Conservation (phyloP, 2,329 filamentous ascomycete genomes). For the Clarireedia monteithiana region DNA sequence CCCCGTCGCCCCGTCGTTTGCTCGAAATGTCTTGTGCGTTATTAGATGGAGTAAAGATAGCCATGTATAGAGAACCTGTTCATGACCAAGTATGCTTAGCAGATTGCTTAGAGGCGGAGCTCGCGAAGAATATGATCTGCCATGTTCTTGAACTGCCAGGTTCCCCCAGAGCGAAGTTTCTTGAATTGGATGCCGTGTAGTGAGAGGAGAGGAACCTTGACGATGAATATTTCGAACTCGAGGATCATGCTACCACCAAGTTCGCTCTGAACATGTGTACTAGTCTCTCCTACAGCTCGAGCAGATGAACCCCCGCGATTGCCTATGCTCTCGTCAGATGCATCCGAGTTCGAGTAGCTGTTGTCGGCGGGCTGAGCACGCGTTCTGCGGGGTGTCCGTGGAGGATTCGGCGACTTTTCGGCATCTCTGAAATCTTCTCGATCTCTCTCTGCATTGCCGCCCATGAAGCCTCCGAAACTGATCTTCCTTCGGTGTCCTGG, state of each 20-base stretch:
- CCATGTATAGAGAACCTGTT: neutral
- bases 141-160: slow-evolving; percentile 99
- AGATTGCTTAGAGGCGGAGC: slow-evolving; percentile 49
- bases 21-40: neutral
- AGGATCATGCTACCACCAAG: slow-evolving; percentile 77
- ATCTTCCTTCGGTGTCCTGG: slow-evolving; percentile 67
- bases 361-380: slow-evolving; percentile 43
- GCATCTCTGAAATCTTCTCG: slow-evolving; percentile 65
- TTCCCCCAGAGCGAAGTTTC: slow-evolving; percentile 77
- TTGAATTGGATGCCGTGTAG: slow-evolving; percentile 98
- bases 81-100: neutral
- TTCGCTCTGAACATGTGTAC: slow-evolving; percentile 85
- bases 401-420: slow-evolving; percentile 42
- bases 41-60: neutral
- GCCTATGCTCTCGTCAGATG: slow-evolving; percentile 67
- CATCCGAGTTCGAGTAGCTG: slow-evolving; percentile 81
- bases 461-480: slow-evolving; percentile 68
- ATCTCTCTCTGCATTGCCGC: slow-evolving; percentile 47
- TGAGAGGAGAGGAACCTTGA: slow-evolving; percentile 89
- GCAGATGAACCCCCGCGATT: slow-evolving; percentile 45
- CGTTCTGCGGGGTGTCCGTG: slow-evolving; percentile 35
- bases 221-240: slow-evolving; percentile 92
- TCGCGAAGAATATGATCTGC: slow-evolving; percentile 90
- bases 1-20: neutral
- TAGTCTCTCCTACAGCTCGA: slow-evolving; percentile 73